A percentile compares a stretch with the other conserved stretches of the same genome.
Conservation (phyloP, 2,329 filamentous ascomycete genomes). For the Arthrobotrys sphaeroides region DNA sequence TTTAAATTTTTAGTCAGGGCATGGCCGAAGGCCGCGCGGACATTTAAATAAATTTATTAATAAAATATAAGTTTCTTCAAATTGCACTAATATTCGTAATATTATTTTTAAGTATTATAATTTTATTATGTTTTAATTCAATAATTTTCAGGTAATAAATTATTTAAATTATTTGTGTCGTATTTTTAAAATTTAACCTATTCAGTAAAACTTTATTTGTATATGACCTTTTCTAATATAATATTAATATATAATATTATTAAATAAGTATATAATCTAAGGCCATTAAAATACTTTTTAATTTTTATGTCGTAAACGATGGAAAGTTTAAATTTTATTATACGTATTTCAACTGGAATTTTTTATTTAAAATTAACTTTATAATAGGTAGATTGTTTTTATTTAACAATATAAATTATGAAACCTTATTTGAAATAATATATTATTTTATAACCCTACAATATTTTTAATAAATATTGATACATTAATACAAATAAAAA, state of each 20-base stretch:
- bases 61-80: conserved; percentile 43
- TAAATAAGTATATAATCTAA: conserved; percentile 55
- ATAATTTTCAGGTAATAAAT: conserved; percentile 25
- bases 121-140: conserved; percentile 21
- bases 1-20: conserved; percentile 12
- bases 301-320: conserved; percentile 44
- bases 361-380: conserved; percentile 54
- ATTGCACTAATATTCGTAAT: background rate
- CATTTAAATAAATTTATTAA: conserved; percentile 53
- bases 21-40: background rate
- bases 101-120: conserved; percentile 11
- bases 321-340: conserved; percentile 51
- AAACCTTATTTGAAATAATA: conserved; percentile 44
- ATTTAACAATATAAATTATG: conserved; percentile 27
- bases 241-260: conserved; percentile 55
- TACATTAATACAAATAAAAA: conserved; percentile 1
- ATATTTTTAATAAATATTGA: conserved; percentile 52
- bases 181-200: conserved; percentile 18
- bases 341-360: conserved; percentile 53
- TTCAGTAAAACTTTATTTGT: background rate
- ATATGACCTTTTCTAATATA: conserved; percentile 18
- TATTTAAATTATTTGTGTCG: conserved; percentile 21
- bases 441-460: conserved; percentile 52
- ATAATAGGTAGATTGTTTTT: conserved; percentile 44
- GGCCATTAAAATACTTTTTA: conserved; percentile 55